Percentiles rank a stretch among this genome's conserved stretches.
Conservation (phyloP, 257 asterid species). For the Gentiana dahurica region DNA sequence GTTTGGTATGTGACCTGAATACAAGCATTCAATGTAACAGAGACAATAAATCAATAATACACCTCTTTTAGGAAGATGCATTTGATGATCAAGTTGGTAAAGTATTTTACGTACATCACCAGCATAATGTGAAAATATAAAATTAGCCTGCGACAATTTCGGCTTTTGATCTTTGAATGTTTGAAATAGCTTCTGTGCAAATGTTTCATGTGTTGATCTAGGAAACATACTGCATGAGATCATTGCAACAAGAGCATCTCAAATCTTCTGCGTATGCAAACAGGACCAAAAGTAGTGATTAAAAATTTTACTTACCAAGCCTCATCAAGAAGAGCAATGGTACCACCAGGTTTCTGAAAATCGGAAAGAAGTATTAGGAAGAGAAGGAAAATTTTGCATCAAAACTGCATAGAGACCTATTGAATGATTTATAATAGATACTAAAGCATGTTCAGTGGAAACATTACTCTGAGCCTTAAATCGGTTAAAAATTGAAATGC, state of each 20-base stretch:
- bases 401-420: not conserved
- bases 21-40: conserved; percentile 16
- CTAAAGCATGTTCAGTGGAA: too few species aligned
- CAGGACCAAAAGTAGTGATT: not conserved
- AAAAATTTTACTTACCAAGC: conserved; percentile 59
- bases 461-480: too few species aligned
- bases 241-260: conserved; percentile 6
- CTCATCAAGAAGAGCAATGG: conserved; percentile 90
- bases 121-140: conserved; percentile 82
- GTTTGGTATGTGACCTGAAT: conserved; percentile 91
- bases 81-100: not conserved
- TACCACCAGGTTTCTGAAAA: conserved; percentile 92
- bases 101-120: conserved; percentile 68
- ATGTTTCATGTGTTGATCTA: conserved; percentile 85
- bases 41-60: conserved; percentile 11
- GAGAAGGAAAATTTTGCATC: conserved; percentile 4
- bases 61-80: not conserved
- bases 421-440: too few species aligned
- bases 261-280: not conserved
- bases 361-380: conserved; percentile 11
- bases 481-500: too few species aligned
- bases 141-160: conserved; percentile 72
- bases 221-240: conserved; percentile 74
- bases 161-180: conserved; percentile 85
- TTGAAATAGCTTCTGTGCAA: conserved; percentile 74